phyloP scores from a whole-genome alignment of 202 grass and related monocot genomes.

The Panicum virgatum region DNA sequence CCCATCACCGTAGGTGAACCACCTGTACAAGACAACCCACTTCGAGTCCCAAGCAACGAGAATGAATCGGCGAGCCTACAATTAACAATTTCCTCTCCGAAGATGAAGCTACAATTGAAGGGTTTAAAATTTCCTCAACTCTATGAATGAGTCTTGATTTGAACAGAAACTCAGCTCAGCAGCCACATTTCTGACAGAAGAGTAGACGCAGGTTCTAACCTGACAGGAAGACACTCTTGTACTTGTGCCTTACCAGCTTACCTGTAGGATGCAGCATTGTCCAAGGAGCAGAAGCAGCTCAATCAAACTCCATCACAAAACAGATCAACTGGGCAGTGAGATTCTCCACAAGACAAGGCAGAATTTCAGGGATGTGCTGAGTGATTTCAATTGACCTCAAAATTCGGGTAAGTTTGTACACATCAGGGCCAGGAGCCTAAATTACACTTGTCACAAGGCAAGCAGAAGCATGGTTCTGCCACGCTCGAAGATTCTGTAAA shows the following conservation, averaged over 20 bases:
- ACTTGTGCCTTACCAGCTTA: not conserved
- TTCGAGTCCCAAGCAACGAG: not conserved
- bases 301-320: conserved; percentile 2
- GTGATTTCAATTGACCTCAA: conserved; percentile 26
- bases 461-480: conserved; percentile 3
- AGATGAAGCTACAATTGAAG: not conserved
- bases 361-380: conserved; percentile 22
- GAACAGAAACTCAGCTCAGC: not conserved
- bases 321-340: conserved; percentile 16
- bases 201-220: not conserved
- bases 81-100: not conserved
- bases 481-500: conserved; percentile 11
- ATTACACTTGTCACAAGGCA: conserved; percentile 24
- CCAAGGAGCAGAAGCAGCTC: conserved; percentile 10
- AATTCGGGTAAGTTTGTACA: conserved; percentile 30
- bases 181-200: not conserved
- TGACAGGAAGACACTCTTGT: not conserved
- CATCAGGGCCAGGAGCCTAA: not conserved
- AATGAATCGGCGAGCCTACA: not conserved
- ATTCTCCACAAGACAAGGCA: conserved; percentile 28
- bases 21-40: not conserved
- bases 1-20: conserved; percentile 13
- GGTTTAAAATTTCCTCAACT: not conserved
- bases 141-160: too few species aligned
- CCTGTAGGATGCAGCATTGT: not conserved